These are phyloP conservation scores for Strobilomyces confusus DNA, from an alignment of 768 basidiomycete genomes.

Conservation along the genomic window DNA sequence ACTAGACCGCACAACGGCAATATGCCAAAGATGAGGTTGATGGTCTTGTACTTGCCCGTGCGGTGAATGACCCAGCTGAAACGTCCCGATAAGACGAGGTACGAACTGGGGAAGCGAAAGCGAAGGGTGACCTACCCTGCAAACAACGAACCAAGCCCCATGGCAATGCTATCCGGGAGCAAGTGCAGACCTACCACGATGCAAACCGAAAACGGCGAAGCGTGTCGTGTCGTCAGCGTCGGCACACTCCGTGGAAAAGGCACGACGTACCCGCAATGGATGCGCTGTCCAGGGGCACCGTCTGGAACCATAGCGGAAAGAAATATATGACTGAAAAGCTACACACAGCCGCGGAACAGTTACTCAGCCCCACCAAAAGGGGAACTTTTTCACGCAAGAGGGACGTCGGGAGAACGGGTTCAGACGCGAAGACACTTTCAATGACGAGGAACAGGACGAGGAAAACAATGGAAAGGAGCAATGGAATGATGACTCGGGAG, in stretches of 20 bases:
- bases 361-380: slow-evolving; percentile 63
- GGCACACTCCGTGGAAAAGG: neutral
- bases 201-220: neutral
- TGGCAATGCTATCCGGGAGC: slow-evolving; percentile 46
- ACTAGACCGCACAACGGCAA: slow-evolving; percentile 35
- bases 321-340: slow-evolving; percentile 69
- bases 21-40: no score
- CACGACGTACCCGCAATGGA: slow-evolving; percentile 52
- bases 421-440: slow-evolving; percentile 57
- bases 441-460: slow-evolving; percentile 52
- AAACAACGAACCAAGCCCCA: slow-evolving; percentile 49
- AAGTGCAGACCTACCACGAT: slow-evolving; percentile 39
- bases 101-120: no score
- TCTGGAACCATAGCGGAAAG: no score
- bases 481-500: slow-evolving; percentile 1
- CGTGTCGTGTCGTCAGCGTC: neutral
- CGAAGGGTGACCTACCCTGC: slow-evolving; percentile 34
- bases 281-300: slow-evolving; percentile 45
- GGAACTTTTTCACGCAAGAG: slow-evolving; percentile 66
- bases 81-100: neutral
- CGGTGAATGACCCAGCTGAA: slow-evolving; percentile 45
- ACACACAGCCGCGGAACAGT: slow-evolving; percentile 68
- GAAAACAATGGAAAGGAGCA: slow-evolving; percentile 38
- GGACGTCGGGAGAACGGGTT: slow-evolving; percentile 66
- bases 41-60: slow-evolving; percentile 44